phyloP scores from a whole-genome alignment of 192 early-diverging fungal genomes.

The Entomortierella lignicola region DNA sequence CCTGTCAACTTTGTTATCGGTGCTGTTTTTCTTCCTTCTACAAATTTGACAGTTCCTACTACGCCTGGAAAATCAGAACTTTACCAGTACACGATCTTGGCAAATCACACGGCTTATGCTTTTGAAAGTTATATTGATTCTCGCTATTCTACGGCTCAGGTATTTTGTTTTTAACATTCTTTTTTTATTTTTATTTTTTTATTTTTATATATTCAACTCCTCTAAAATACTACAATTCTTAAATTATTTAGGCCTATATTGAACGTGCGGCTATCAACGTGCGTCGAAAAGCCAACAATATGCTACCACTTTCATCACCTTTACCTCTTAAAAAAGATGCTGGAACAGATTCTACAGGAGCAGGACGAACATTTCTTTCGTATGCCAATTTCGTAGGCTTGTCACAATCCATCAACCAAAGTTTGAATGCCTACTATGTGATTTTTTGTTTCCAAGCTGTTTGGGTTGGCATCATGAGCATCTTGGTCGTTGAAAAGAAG shows the following conservation, averaged over 20 bases:
- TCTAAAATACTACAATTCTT: too few species aligned
- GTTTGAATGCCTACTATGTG: constrained; percentile 50
- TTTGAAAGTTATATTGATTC: constrained; percentile 21
- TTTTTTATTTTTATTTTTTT: neutral
- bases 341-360: constrained; percentile 3
- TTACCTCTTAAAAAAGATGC: constrained; percentile 40
- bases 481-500: constrained; percentile 50
- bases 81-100: constrained; percentile 48
- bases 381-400: constrained; percentile 50
- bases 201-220: too few species aligned
- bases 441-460: constrained; percentile 54
- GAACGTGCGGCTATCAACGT: constrained; percentile 57
- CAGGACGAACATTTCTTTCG: constrained; percentile 44
- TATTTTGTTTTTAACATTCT: neutral
- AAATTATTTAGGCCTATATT: constrained; percentile 52
- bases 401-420: constrained; percentile 31
- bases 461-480: constrained; percentile 48
- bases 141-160: constrained; percentile 54
- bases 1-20: constrained; percentile 55
- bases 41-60: constrained; percentile 19
- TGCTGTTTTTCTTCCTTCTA: constrained; percentile 41
- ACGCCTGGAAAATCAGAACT: constrained; percentile 2
- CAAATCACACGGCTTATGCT: constrained; percentile 46
- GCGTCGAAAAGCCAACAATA: constrained; percentile 43
- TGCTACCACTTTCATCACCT: constrained; percentile 40